These are phyloP conservation scores for Acidomyces sp. DNA, from an alignment of 495 filamentous ascomycete genomes.

Conservation along the genomic window DNA sequence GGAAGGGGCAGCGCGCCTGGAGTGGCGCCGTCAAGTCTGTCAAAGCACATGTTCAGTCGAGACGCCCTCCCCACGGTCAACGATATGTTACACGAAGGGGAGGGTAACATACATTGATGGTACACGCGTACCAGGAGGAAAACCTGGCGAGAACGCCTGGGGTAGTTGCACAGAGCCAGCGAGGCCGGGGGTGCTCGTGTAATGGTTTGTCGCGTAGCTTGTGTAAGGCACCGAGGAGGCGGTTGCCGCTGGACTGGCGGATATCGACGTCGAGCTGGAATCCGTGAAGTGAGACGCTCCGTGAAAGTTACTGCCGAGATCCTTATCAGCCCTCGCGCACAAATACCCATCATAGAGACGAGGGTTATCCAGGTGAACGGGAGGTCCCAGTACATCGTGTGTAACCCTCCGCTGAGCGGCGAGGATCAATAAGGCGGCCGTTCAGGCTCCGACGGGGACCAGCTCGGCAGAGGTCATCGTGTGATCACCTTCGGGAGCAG, in stretches of 20 bases:
- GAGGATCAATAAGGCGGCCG: conserved; percentile 22
- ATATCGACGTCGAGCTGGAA: conserved; percentile 27
- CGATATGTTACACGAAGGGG: conserved; percentile 7
- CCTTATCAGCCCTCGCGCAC: conserved; percentile 22
- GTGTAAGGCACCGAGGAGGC: conserved; percentile 25
- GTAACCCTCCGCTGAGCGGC: conserved; percentile 20
- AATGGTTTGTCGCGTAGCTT: conserved; percentile 22
- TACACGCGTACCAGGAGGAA: conserved; percentile 19
- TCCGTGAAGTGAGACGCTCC: conserved; percentile 23
- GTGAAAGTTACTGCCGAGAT: conserved; percentile 23
- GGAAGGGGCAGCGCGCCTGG: conserved; percentile 24
- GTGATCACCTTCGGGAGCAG: conserved; percentile 11
- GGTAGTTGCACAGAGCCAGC: conserved; percentile 15
- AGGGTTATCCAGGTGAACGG: neutral
- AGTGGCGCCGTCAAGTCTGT: conserved; percentile 22
- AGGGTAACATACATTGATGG: conserved; percentile 27
- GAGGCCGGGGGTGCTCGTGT: conserved; percentile 18
- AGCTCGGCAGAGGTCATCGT: conserved; percentile 22
- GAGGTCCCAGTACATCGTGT: conserved; percentile 14
- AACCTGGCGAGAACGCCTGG: conserved; percentile 19
- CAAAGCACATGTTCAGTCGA: conserved; percentile 20
- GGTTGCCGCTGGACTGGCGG: conserved; percentile 28
- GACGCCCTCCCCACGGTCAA: conserved; percentile 12
- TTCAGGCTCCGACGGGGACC: conserved; percentile 20
- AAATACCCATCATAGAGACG: too few species aligned